A percentile compares a stretch with the other conserved stretches of the same genome.
Conservation (phyloP, 2,329 filamentous ascomycete genomes). For the Capronia americana region DNA sequence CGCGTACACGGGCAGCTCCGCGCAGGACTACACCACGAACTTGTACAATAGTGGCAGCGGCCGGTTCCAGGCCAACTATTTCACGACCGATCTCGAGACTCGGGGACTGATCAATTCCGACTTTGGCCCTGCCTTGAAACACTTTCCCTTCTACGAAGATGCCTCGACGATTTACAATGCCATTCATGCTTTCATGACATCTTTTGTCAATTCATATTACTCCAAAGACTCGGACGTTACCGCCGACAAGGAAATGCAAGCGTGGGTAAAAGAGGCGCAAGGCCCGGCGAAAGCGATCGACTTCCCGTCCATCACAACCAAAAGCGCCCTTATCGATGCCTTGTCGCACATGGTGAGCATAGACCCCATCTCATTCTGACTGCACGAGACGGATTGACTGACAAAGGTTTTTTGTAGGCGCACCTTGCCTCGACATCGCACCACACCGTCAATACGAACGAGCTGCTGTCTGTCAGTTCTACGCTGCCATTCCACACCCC, state of each 20-base stretch:
- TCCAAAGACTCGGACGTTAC: constrained; percentile 18
- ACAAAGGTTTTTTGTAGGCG: constrained; percentile 9
- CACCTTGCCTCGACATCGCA: constrained; percentile 26
- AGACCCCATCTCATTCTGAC: background rate
- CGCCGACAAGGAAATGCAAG: constrained; percentile 24
- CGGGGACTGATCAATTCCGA: constrained; percentile 25
- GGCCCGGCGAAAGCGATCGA: constrained; percentile 23
- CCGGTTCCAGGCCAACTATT: constrained; percentile 24
- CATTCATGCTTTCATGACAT: constrained; percentile 24
- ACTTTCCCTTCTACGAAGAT: constrained; percentile 27
- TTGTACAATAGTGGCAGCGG: constrained; percentile 24
- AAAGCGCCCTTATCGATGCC: constrained; percentile 17
- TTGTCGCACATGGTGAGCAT: constrained; percentile 25
- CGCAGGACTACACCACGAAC: constrained; percentile 21
- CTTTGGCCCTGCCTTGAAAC: constrained; percentile 23
- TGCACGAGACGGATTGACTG: background rate
- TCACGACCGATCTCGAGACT: constrained; percentile 18
- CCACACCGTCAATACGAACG: constrained; percentile 25
- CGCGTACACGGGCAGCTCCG: constrained; percentile 20
- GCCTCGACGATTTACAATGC: constrained; percentile 22
- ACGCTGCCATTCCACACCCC: constrained; percentile 20
- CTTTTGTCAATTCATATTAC: constrained; percentile 26
- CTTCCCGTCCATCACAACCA: constrained; percentile 21
- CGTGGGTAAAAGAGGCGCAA: constrained; percentile 21
- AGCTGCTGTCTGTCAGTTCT: constrained; percentile 21